Base-by-base conservation (phyloP, 1,284 basidiomycete species). In the Filobasidium uniguttulatum region DNA sequence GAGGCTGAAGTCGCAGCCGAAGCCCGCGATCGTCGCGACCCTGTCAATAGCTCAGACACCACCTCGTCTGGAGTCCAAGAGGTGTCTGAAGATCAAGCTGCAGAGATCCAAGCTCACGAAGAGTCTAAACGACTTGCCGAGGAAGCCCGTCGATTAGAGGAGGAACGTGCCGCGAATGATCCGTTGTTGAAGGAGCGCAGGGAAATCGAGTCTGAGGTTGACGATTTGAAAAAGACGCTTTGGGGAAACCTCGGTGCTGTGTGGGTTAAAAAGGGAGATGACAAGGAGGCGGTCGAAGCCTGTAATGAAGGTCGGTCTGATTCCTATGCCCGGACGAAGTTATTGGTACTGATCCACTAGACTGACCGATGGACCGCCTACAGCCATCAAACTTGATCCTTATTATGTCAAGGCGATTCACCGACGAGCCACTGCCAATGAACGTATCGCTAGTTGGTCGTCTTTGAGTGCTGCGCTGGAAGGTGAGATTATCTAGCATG, bases 361-460 rank as follows among this genome's bases (percentile, higher is more conserved):
- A 9, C 19, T 10, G 9, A 10, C 37, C 19, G n/a, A n/a, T n/a
- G n/a, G n/a, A n/a, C n/a, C n/a, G n/a, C 7, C 8, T 52, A 25
- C 57, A 93, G 91, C 93, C 5, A 74, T 98, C 12, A 67, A 75
- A 17, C 85, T 96, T 60, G 83, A 93, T 59, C 82, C 86, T 3
- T 63, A 70, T 14, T 94, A 97, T 62, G 65, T 83, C 57, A 97
- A 94, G 67, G 89, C 83, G 0, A 71, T 96, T 2, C 85, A 89
- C 61, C 74, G 93, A 56, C 80, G 93, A n/a, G 89, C 89, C 1
- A 63, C 77, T 20, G 85, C 85, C 1, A 94, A 90, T 62, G 86
- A 90, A 56, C 72, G 75, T 26, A 71, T 96, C 19, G 75, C 75
- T 46, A 78, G 82, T 5, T 96, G 90, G 89, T 76, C 84, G 5